phyloP scores from a whole-genome alignment of 345 rosid species.

The Clarkia xantiana region DNA sequence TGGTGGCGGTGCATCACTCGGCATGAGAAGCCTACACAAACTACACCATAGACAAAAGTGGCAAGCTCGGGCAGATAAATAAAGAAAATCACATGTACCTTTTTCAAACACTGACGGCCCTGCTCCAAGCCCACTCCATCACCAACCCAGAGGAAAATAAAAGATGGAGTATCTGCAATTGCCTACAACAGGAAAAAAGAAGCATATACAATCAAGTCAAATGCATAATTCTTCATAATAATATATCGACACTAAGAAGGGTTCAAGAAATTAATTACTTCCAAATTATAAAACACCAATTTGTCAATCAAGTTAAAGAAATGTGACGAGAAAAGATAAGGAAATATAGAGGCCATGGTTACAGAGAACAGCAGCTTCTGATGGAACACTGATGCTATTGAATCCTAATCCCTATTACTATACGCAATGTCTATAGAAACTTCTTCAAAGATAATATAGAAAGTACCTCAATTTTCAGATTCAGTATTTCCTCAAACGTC shows the following conservation, averaged over 20 bases:
- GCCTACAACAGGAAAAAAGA: slow-evolving; percentile 31
- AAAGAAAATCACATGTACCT: slow-evolving; percentile 25
- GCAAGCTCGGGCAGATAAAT: background rate
- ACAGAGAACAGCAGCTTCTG: no score
- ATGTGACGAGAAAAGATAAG: no score
- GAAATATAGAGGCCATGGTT: no score
- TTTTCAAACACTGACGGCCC: slow-evolving; percentile 94
- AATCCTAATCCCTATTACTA: background rate
- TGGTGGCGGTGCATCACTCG: background rate
- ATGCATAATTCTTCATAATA: background rate
- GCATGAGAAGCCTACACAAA: background rate
- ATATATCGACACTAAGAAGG: background rate
- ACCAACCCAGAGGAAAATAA: slow-evolving; percentile 98
- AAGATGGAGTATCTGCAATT: slow-evolving; percentile 95
- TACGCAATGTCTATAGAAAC: background rate
- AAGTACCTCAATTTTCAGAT: slow-evolving; percentile 86
- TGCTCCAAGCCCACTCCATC: slow-evolving; percentile 97
- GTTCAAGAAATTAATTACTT: background rate
- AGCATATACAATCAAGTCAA: background rate
- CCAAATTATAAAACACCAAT: no score
- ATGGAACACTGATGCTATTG: no score
- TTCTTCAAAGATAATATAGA: background rate
- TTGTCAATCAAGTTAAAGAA: no score
- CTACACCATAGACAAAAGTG: background rate
- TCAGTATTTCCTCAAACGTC: slow-evolving; percentile 88